Base-by-base conservation (phyloP, 2,329 filamentous ascomycete genomes). In the Sclerotinia nivalis region DNA sequence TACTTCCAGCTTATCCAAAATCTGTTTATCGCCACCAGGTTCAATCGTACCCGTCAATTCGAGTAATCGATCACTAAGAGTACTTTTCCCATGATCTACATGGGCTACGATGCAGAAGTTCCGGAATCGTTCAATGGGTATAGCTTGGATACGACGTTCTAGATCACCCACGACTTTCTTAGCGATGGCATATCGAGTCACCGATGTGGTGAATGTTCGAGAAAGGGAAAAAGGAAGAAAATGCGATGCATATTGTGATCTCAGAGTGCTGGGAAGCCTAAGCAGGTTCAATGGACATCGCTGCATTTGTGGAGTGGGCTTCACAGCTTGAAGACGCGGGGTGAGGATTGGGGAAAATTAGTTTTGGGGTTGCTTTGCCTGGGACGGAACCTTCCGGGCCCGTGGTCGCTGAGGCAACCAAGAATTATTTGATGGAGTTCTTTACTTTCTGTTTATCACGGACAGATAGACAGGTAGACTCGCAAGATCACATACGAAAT, bases 31-130 rank as follows among this genome's bases (percentile, higher is more conserved):
- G 64, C 86, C 86, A 71, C 93, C 93, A 0, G 92, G 87, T 75
- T 92, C 84, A 73, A 99, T 98, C 9, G 95, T 98, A 28, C 96
- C 95, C 0, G 96, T 99, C 73, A 96, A 85, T 84, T 99, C 96
- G 72, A 99, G 87, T 68, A 99, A 83, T 3, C 96, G 91, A 78
- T 99, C 96, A 74, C 91, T 95, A 67, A 99, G 88, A 6, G 96
- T 99, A 79, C 92, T 97, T 82, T 99, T 99, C 77, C 96, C 96
- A 88, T 99, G 96, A 80, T 99, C 96, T 79, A 99, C 96, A 80
- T 99, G 96, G 13, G 96, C 96, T 66, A 99, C 95, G 77, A 99
- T 98, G 81, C 96, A 99, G 80, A 99, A 99, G 81, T 99, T 99
- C 73, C 96, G 91, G 75, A 89, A 95, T 28, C 92, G 87, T 70